Evolutionary conservation across 2,329 filamentous ascomycete species (phyloP), one percentile per base, ranked within the genome.

Genomic region (Metarhizium humberi): DNA sequence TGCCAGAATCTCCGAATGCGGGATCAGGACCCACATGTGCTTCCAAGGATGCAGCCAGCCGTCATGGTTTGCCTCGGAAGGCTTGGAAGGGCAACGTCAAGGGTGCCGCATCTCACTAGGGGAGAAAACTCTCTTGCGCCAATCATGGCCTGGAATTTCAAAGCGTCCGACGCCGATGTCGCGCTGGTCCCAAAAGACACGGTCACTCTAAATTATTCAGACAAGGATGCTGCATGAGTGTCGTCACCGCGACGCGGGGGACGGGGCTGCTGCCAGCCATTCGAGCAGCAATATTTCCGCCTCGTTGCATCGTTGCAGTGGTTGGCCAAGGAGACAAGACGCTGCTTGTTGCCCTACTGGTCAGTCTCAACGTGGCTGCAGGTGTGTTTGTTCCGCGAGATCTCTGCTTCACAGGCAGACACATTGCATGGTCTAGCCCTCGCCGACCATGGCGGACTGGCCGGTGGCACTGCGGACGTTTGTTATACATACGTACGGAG

Each of bases 161-260:
- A 67, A 65, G 60, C 61, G 59, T 57, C 54, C 51, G 52, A 50
- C 56, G 61, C 66, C 67, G 66, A 69, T 70, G 63, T 69, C 66
- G 66, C 66, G 60, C 63, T 58, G 58, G 48, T 32, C 58, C 57
- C 60, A 40, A 10, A 16, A n/a, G 53, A 51, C 11, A 36, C 48
- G 29, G 8, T 36, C 38, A 43, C 38, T 29, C n/a, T 30, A 45
- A 30, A 43, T 38, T 43, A 10, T 46, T 20, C 20, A 62, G 57
- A 50, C 55, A 57, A 51, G 57, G 53, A 32, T 47, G 47, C 47
- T 20, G 51, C 34, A 20, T 18, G 3, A 20, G 51, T 56, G 56
- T 58, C 56, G 56, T 58, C 56, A 58, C 51, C 8, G 34, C 34
- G 51, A 50, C 51, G 46, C 40, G 40, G 38, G 51, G 36, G 50